A percentile compares a stretch with the other conserved stretches of the same genome.
Evolutionary conservation across 768 basidiomycete species (phyloP).

Genomic region (Leucosporidium scottii): DNA sequence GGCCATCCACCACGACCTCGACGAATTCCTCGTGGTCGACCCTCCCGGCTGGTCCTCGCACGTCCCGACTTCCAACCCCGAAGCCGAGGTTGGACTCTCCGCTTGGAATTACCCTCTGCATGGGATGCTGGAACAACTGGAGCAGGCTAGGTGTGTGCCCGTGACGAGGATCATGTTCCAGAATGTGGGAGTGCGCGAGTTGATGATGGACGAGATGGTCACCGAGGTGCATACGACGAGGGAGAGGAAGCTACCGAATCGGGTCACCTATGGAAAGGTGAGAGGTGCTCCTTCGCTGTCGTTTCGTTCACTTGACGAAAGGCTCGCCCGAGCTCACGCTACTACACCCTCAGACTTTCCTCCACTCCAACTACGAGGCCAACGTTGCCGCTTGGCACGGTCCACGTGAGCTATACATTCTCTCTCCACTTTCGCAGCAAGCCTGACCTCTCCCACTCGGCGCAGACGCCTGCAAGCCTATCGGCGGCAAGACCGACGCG

Average conservation of each 20-base stretch:
- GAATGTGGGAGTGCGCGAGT: constrained; percentile 16
- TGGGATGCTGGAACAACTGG: background rate
- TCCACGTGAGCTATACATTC: constrained; percentile 11
- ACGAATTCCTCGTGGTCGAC: constrained; percentile 31
- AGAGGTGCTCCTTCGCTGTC: too few species aligned
- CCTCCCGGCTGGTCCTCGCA: constrained; percentile 20
- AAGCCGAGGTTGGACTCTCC: background rate
- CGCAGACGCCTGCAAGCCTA: constrained; percentile 24
- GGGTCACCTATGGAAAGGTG: too few species aligned
- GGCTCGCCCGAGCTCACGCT: too few species aligned
- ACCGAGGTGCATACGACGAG: constrained; percentile 16
- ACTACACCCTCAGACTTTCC: constrained; percentile 15
- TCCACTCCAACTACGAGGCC: constrained; percentile 13
- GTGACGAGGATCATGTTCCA: constrained; percentile 23
- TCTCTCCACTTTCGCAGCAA: background rate
- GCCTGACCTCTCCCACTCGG: too few species aligned
- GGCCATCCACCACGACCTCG: constrained; percentile 31
- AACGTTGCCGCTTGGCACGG: constrained; percentile 11
- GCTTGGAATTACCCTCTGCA: too few species aligned
- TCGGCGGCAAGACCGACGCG: background rate
- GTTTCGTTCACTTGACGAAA: too few species aligned
- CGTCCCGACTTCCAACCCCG: constrained; percentile 1
- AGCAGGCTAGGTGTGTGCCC: constrained; percentile 17
- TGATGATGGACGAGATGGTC: background rate
- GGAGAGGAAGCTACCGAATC: background rate